Percentiles rank a stretch among this genome's conserved stretches.
These are phyloP conservation scores for Peronosclerospora sorghi DNA, from an alignment of 352 stramenopile genomes.

Conservation along the genomic window DNA sequence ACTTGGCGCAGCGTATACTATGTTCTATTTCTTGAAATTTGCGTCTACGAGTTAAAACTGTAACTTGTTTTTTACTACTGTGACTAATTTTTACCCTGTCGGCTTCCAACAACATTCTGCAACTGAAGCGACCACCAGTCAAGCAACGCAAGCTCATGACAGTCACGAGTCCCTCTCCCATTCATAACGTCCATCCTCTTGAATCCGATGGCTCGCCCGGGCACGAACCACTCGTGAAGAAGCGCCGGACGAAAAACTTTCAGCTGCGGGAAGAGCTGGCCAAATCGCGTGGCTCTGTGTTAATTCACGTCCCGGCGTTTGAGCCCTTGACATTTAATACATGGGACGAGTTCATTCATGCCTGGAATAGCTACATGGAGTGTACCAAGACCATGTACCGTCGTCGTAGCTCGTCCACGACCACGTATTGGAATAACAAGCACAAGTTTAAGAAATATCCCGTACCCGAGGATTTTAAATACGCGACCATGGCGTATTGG, in stretches of 20 bases:
- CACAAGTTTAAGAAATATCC: slow-evolving; percentile 60
- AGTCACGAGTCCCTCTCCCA: background rate
- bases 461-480: slow-evolving; percentile 63
- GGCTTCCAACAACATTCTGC: slow-evolving; percentile 3
- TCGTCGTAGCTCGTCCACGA: slow-evolving; percentile 59
- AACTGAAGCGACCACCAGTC: slow-evolving; percentile 2
- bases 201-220: slow-evolving; percentile 2
- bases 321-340: slow-evolving; percentile 41
- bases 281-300: slow-evolving; percentile 31
- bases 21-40: too few species aligned
- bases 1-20: too few species aligned
- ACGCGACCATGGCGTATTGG: slow-evolving; percentile 79
- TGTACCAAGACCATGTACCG: slow-evolving; percentile 69
- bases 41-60: too few species aligned
- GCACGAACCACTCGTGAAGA: slow-evolving; percentile 42
- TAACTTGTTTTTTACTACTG: too few species aligned
- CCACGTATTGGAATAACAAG: slow-evolving; percentile 65
- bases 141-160: slow-evolving; percentile 5
- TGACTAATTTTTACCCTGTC: too few species aligned
- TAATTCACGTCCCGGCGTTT: slow-evolving; percentile 35
- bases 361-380: slow-evolving; percentile 57
- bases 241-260: slow-evolving; percentile 75
- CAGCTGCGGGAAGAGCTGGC: slow-evolving; percentile 63
- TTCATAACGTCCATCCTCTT: background rate
- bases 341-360: slow-evolving; percentile 58